phyloP scores from a whole-genome alignment of 129 eudicot genomes.

The Arctium minus region DNA sequence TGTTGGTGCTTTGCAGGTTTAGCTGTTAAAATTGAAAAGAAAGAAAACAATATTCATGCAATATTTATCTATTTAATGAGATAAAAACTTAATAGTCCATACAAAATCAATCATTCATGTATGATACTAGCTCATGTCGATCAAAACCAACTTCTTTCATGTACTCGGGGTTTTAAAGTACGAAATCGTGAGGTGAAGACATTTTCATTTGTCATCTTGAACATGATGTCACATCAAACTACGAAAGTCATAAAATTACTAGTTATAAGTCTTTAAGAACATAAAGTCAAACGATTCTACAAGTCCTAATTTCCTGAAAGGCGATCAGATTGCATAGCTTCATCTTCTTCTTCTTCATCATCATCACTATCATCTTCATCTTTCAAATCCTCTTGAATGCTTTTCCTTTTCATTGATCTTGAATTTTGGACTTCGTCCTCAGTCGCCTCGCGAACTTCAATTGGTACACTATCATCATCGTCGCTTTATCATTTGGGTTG shows the following conservation, averaged over 20 bases:
- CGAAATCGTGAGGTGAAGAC: too few relatives aligned
- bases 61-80: background rate
- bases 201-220: too few relatives aligned
- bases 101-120: slow-evolving; percentile 1
- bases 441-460: background rate
- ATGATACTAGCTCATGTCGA: slow-evolving; percentile 7
- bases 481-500: background rate
- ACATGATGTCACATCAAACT: too few relatives aligned
- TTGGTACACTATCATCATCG: background rate
- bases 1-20: too few relatives aligned
- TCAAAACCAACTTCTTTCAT: background rate
- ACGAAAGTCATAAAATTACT: background rate
- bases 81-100: slow-evolving; percentile 1
- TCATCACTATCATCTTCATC: background rate
- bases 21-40: too few relatives aligned
- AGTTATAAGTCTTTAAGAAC: background rate
- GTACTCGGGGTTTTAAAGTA: too few relatives aligned
- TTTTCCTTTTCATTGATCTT: background rate
- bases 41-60: too few relatives aligned
- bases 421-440: background rate
- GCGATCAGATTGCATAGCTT: background rate
- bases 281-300: background rate
- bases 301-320: background rate
- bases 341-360: background rate
- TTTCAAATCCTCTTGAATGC: background rate